phyloP scores from a whole-genome alignment of 371 early-diverging fungal species.

The Zopfochytrium polystomum region DNA sequence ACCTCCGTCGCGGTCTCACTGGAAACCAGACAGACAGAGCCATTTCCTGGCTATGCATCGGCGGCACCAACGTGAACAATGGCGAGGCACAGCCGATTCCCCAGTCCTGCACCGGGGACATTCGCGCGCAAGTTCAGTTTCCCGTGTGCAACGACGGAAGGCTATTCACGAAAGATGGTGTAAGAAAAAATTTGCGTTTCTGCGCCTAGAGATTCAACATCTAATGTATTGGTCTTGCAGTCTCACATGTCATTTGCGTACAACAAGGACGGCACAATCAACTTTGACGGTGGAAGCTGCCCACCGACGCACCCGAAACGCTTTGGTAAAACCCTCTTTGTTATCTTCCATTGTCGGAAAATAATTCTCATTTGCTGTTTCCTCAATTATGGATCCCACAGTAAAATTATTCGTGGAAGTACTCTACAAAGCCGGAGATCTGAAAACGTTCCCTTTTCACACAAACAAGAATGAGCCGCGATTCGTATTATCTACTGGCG shows the following conservation, averaged over 20 bases:
- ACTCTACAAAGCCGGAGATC: not conserved
- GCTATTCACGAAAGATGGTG: no score
- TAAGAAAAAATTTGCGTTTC: no score
- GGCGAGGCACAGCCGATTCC: not conserved
- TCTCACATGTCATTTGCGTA: not conserved
- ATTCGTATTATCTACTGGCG: not conserved
- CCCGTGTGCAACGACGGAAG: not conserved
- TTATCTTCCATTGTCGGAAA: no score
- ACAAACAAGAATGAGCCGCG: no score
- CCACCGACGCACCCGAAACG: constrained; percentile 6
- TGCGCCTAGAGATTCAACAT: not conserved
- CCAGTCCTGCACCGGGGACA: not conserved
- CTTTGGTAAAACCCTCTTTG: not conserved
- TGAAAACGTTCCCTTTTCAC: no score
- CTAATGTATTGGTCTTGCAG: not conserved
- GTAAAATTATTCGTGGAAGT: not conserved
- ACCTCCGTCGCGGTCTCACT: not conserved
- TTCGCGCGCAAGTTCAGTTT: not conserved
- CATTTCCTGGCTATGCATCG: constrained; percentile 10
- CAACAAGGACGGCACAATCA: not conserved
- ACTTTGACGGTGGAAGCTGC: constrained; percentile 8
- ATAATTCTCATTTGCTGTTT: no score
- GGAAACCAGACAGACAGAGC: not conserved
- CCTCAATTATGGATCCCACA: no score
- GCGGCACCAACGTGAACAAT: not conserved